Base-by-base conservation (phyloP, 2,329 filamentous ascomycete genomes). In the Pseudogymnoascus sp. region DNA sequence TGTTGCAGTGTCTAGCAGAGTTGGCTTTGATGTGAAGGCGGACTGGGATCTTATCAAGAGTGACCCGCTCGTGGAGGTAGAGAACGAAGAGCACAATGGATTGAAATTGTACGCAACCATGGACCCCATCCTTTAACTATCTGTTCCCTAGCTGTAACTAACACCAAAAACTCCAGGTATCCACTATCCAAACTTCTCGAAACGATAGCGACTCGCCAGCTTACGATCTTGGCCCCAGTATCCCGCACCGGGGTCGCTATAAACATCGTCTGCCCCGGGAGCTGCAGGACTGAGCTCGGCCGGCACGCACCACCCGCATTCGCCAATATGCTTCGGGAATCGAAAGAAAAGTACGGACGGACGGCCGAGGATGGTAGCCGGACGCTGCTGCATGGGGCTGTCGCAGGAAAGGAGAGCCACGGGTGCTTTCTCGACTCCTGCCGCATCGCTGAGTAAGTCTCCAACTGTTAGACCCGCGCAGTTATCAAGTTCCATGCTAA, bases 331-430 rank as follows among this genome's bases (percentile, higher is more conserved):
- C 40, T 69, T 9, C 59, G 35, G 1, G 60, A 60, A 11, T 33
- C 57, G 37, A 66, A 65, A 39, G 40, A 33, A 6, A 31, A 66
- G 11, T 50, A 68, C 17, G 67, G 67, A 4, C 64, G 72, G 21
- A 71, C 68, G 1, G 64, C 70, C 0, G 72, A 73, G 59, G 68
- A 65, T 17, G 72, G 71, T 26, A 69, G 69, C 26, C 64, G 72
- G 5, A 73, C 71, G 1, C 61, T 74, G 17, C 58, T 74, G 8
- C 62, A 69, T 66, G 72, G 64, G n/a, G 66, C 66, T 11, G 64
- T 66, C 21, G 71, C 62, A 2, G 71, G 68, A 6, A 59, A 64
- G 10, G 68, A 71, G 29, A 69, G 66, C 6, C 72, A 74, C 61
- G 71, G 70, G 11, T 5, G 58, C 17, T 67, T 64, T 60, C 47